Percentiles rank a stretch among this genome's conserved stretches.
Conservation (phyloP, 2,329 filamentous ascomycete genomes). For the Pestalotiopsis sp. region DNA sequence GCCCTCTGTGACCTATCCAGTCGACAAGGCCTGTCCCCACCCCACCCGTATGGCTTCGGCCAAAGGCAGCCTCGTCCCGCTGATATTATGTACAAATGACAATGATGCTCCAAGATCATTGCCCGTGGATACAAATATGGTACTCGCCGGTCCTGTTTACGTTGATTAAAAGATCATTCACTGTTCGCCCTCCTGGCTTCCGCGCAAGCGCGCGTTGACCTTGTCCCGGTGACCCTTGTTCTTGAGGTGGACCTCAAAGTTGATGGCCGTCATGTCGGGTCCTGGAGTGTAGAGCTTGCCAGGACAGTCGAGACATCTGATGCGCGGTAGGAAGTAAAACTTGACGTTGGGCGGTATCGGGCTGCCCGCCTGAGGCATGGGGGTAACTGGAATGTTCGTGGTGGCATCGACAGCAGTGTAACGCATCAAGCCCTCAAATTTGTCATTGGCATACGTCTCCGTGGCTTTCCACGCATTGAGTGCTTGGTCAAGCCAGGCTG, state of each 20-base stretch:
- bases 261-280: constrained; percentile 80
- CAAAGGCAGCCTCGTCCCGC: neutral
- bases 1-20: neutral
- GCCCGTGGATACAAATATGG: neutral
- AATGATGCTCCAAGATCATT: neutral
- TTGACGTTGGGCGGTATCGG: constrained; percentile 64
- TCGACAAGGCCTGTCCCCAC: neutral
- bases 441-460: constrained; percentile 71
- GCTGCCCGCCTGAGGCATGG: constrained; percentile 48
- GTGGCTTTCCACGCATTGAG: constrained; percentile 70
- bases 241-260: constrained; percentile 91
- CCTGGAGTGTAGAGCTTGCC: constrained; percentile 93
- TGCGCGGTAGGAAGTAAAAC: constrained; percentile 84
- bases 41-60: neutral
- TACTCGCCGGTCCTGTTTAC: neutral
- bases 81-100: neutral
- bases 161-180: neutral
- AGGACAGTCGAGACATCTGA: constrained; percentile 89
- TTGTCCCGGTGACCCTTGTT: constrained; percentile 79
- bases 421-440: constrained; percentile 90
- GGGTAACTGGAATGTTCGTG: constrained; percentile 63
- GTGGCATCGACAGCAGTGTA: constrained; percentile 78
- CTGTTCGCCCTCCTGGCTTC: neutral
- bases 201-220: constrained; percentile 49
- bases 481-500: constrained; percentile 79